These are phyloP conservation scores for Logfia minima DNA, from an alignment of 129 eudicot genomes.

Conservation along the genomic window DNA sequence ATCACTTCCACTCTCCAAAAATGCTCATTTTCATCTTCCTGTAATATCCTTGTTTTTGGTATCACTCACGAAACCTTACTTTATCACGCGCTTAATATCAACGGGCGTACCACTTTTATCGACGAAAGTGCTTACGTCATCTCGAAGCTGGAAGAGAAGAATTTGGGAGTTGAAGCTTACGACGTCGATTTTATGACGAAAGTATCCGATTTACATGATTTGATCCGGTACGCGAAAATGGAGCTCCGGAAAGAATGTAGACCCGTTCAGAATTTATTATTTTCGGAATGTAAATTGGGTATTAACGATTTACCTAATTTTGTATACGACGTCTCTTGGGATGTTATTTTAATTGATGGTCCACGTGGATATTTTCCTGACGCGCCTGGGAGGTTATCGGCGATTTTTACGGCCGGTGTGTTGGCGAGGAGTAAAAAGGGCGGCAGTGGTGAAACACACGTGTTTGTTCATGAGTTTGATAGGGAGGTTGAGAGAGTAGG, in stretches of 20 bases:
- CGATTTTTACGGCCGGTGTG: constrained; percentile 78
- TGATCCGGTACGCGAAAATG: constrained; percentile 41
- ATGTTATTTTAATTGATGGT: constrained; percentile 73
- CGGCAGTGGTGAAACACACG: constrained; percentile 52
- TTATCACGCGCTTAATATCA: constrained; percentile 62
- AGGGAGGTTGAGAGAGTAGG: constrained; percentile 64
- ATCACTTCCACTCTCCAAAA: constrained; percentile 54
- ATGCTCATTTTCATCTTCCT: constrained; percentile 41
- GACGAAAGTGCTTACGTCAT: constrained; percentile 63
- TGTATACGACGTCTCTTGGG: constrained; percentile 82
- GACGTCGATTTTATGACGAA: constrained; percentile 71
- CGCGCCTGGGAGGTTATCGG: constrained; percentile 77
- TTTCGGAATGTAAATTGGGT: constrained; percentile 74
- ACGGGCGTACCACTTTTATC: constrained; percentile 72
- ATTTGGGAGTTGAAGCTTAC: constrained; percentile 71
- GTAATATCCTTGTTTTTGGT: constrained; percentile 73
- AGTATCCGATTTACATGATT: constrained; percentile 47
- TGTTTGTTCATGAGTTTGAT: constrained; percentile 78
- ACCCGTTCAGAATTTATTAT: constrained; percentile 83
- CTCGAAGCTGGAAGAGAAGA: constrained; percentile 48
- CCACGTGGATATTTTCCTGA: constrained; percentile 64
- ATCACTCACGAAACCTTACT: constrained; percentile 75
- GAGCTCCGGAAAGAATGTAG: constrained; percentile 51
- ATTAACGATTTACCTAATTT: constrained; percentile 81
- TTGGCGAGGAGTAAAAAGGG: constrained; percentile 66